Base-by-base conservation (phyloP, 441 rosid species). In the Melastoma candidum region DNA sequence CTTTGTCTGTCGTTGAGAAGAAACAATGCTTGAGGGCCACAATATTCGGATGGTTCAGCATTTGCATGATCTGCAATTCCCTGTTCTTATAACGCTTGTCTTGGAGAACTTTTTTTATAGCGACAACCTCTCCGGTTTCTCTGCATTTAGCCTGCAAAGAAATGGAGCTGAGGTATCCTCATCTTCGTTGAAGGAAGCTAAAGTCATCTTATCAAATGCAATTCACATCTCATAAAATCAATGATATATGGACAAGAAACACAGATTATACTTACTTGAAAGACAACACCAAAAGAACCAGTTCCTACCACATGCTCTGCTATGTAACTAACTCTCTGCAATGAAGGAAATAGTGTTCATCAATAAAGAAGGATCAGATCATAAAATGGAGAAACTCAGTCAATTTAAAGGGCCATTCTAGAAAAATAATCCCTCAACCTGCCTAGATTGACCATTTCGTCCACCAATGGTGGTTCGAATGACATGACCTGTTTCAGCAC, bases 51-150 rank as follows among this genome's bases (percentile, higher is more conserved):
- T 92, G 98, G 72, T 92, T 96, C 74, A 92, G 63, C 93, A 92
- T 85, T 74, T 87, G 90, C 95, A 87, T 92, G 60, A 92, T 92
- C 70, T 92, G 98, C 49, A 92, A 67, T 71, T 92, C 98, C 70
- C 98, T 76, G 61, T 92, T 92, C 84, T 92, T 92, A 71, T 92
- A 92, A 55, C 98, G 87, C 74, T 83, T 92, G 75, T 92, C 98
- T 77, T 92, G 96, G 53, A 90, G 84, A 76, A 90, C 98, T 79
- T 90, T 90, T 76, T 90, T 90, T 61, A 90, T 90, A 56, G 98
- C 98, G 53, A 90, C 90, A 52, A 82, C 68, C 58, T 90, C 98
- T 64, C 98, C 96, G 63, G 93, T 90, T 76, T 90, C 98, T 70
- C 95, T 83, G 70, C 98, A 92, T 73, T 87, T 92, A 24, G 98